These are phyloP conservation scores for Sapria himalayana DNA, from an alignment of 345 rosid genomes.

Conservation along the genomic window DNA sequence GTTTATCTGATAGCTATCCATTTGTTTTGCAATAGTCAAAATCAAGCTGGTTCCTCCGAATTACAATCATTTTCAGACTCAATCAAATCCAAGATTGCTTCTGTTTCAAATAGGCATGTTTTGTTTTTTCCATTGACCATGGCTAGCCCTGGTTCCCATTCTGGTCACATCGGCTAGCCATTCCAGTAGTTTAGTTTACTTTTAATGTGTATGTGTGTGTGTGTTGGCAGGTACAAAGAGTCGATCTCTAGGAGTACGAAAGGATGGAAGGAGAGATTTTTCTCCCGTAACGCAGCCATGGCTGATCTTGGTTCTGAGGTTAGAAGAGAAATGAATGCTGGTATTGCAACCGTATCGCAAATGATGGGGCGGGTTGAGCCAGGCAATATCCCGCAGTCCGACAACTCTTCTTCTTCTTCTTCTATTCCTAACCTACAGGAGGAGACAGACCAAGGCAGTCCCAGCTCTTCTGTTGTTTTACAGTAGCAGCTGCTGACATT, in stretches of 20 bases:
- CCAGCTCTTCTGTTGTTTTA: too few relatives aligned
- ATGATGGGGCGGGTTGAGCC: constrained; percentile 67
- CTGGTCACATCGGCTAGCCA: not conserved
- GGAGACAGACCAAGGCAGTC: too few relatives aligned
- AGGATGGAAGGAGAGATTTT: constrained; percentile 82
- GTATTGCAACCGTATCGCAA: constrained; percentile 64
- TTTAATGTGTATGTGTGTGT: too few relatives aligned
- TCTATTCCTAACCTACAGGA: too few relatives aligned
- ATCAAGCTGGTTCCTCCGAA: constrained; percentile 78
- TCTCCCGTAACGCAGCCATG: constrained; percentile 53
- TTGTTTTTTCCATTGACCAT: not conserved
- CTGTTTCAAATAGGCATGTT: constrained; percentile 54
- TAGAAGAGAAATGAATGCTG: constrained; percentile 69
- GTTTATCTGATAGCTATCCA: too few relatives aligned
- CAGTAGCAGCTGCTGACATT: too few relatives aligned
- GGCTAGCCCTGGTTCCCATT: not conserved
- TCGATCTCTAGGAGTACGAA: constrained; percentile 83
- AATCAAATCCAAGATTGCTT: constrained; percentile 46
- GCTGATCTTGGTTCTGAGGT: constrained; percentile 63
- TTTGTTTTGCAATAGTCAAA: constrained; percentile 36
- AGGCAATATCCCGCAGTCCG: constrained; percentile 1
- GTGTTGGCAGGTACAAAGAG: constrained; percentile 88
- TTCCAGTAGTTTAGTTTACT: not conserved
- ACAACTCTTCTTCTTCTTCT: constrained; percentile 9
- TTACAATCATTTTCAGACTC: constrained; percentile 76